phyloP scores from a whole-genome alignment of 1,139 yeast species.

The Magnusiomyces paraingens region DNA sequence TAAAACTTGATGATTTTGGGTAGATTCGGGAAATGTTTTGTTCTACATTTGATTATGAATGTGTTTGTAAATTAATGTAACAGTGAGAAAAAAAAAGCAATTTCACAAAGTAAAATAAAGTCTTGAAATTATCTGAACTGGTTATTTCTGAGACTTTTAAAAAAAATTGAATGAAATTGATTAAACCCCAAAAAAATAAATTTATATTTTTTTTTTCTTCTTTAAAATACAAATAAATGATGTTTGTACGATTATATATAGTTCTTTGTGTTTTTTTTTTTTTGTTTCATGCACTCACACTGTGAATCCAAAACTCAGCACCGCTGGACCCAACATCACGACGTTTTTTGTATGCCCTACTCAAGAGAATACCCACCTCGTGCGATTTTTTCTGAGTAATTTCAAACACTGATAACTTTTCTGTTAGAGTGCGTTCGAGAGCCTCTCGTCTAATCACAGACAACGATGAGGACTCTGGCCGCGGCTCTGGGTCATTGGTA shows the following conservation, averaged over 20 bases:
- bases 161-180: too few relatives aligned
- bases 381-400: neutral
- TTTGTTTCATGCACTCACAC: neutral
- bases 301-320: conserved; percentile 5
- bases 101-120: too few relatives aligned
- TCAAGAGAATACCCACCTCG: conserved; percentile 3
- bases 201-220: neutral
- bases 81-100: too few relatives aligned
- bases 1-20: too few relatives aligned
- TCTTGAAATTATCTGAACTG: too few relatives aligned
- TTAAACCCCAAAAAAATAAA: too few relatives aligned
- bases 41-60: too few relatives aligned
- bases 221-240: conserved; percentile 1
- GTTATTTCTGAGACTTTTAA: too few relatives aligned
- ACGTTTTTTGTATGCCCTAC: conserved; percentile 3
- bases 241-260: too few relatives aligned
- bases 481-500: neutral
- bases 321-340: neutral
- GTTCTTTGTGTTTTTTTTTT: too few relatives aligned
- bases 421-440: conserved; percentile 1
- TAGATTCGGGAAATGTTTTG: too few relatives aligned
- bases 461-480: neutral
- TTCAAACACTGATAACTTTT: conserved; percentile 1
- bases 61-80: too few relatives aligned
- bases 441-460: neutral